phyloP scores from a whole-genome alignment of 140 eudicot genomes.

The Stevia rebaudiana region DNA sequence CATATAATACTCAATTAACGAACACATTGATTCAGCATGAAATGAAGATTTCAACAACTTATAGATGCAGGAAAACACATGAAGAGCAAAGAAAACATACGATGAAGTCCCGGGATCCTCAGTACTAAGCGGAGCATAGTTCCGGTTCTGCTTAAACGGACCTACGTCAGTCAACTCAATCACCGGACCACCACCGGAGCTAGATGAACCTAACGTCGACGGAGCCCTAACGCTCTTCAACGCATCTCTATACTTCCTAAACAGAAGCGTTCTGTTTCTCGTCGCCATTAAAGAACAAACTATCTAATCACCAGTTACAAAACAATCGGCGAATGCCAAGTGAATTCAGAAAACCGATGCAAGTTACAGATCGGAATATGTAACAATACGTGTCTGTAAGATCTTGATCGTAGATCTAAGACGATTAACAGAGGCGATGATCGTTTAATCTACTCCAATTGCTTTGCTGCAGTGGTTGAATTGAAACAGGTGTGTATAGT shows the following conservation, averaged over 20 bases:
- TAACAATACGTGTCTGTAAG: constrained; percentile 8
- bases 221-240: constrained; percentile 83
- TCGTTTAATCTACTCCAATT: constrained; percentile 8
- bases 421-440: constrained; percentile 17
- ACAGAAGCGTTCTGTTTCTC: constrained; percentile 72
- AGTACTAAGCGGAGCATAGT: constrained; percentile 83
- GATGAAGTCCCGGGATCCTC: constrained; percentile 90
- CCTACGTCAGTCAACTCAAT: constrained; percentile 72
- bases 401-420: constrained; percentile 25
- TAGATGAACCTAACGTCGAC: constrained; percentile 31
- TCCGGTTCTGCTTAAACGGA: constrained; percentile 51
- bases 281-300: constrained; percentile 59
- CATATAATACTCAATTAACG: neutral
- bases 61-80: neutral
- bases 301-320: neutral
- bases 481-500: neutral
- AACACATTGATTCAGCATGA: neutral
- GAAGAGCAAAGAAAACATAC: constrained; percentile 24
- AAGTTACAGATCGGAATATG: constrained; percentile 24
- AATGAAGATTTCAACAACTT: neutral
- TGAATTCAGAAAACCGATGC: constrained; percentile 16
- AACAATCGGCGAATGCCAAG: neutral
- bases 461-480: neutral
- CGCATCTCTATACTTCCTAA: constrained; percentile 77
- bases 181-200: constrained; percentile 59